Conservation (phyloP, 257 asterid species). For the Lantana camara region DNA sequence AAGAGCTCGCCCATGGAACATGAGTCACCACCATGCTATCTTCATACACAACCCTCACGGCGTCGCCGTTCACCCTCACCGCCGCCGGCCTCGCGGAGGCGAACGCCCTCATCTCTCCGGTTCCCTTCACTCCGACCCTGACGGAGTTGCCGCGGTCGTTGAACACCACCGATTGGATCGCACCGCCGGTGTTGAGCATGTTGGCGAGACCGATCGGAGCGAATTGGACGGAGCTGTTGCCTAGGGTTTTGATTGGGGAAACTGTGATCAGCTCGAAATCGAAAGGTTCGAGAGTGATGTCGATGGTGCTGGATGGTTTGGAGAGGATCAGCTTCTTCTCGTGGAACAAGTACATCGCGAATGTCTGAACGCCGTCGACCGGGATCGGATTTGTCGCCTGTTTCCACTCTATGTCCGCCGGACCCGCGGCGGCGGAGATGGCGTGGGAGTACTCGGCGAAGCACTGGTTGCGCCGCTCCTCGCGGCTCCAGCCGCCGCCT, state of each 20-base stretch:
- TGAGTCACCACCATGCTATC: constrained; percentile 46
- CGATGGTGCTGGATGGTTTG: constrained; percentile 45
- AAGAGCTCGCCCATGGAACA: constrained; percentile 62
- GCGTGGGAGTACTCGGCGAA: constrained; percentile 62
- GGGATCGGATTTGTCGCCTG: constrained; percentile 54
- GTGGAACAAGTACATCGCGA: constrained; percentile 52
- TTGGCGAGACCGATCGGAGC: constrained; percentile 70
- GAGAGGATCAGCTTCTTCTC: constrained; percentile 51
- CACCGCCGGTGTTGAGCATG: constrained; percentile 80
- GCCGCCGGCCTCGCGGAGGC: constrained; percentile 60
- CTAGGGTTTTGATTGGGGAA: constrained; percentile 42
- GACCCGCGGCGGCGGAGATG: constrained; percentile 57
- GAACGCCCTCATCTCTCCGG: constrained; percentile 71
- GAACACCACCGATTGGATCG: constrained; percentile 44
- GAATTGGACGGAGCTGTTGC: constrained; percentile 37
- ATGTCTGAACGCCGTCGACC: constrained; percentile 40
- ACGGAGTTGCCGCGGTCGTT: constrained; percentile 36
- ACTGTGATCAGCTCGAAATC: constrained; percentile 66
- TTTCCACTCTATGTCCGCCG: constrained; percentile 69
- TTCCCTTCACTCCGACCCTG: constrained; percentile 59
- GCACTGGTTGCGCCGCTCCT: constrained; percentile 71
- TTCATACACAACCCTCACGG: constrained; percentile 48
- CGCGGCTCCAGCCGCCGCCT: constrained; percentile 94
- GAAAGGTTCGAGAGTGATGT: constrained; percentile 58
- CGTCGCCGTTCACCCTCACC: constrained; percentile 49